phyloP scores from a whole-genome alignment of 768 basidiomycete species.

The Suillus tomentosus region DNA sequence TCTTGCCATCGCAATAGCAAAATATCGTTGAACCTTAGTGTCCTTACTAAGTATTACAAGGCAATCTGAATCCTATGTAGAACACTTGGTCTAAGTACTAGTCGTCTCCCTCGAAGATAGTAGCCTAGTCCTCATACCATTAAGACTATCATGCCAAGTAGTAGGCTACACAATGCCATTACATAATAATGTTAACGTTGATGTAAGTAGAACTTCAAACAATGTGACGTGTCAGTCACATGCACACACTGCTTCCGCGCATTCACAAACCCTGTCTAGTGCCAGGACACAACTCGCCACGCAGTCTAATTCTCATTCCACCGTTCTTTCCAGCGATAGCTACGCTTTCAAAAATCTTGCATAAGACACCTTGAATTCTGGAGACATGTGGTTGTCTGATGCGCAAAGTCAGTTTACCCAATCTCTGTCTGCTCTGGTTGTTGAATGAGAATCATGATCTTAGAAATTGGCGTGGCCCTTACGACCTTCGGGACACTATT shows the following conservation, averaged over 20 bases:
- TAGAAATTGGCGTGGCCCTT: constrained; percentile 95
- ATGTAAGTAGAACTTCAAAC: not conserved
- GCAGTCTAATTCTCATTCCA: not conserved
- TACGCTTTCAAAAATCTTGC: not conserved
- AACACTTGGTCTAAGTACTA: not conserved
- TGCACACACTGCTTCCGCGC: not conserved
- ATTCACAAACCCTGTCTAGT: not conserved
- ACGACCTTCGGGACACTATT: constrained; percentile 95
- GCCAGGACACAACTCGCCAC: not conserved
- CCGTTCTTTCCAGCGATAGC: not conserved
- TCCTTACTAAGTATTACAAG: not conserved
- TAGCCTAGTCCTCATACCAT: not conserved
- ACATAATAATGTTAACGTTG: too few species aligned
- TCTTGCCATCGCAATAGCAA: not conserved
- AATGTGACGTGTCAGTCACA: constrained; percentile 4
- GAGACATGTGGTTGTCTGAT: constrained; percentile 54
- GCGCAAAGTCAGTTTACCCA: constrained; percentile 42
- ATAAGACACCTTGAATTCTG: constrained; percentile 7
- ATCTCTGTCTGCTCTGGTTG: constrained; percentile 2
- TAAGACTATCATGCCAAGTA: too few species aligned
- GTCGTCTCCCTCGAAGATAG: not conserved
- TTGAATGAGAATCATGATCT: constrained; percentile 8
- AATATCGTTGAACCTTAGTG: not conserved
- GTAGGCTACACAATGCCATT: too few species aligned
- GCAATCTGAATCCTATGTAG: not conserved